phyloP scores from a whole-genome alignment of 495 filamentous ascomycete genomes.

The Penicillium parvum region DNA sequence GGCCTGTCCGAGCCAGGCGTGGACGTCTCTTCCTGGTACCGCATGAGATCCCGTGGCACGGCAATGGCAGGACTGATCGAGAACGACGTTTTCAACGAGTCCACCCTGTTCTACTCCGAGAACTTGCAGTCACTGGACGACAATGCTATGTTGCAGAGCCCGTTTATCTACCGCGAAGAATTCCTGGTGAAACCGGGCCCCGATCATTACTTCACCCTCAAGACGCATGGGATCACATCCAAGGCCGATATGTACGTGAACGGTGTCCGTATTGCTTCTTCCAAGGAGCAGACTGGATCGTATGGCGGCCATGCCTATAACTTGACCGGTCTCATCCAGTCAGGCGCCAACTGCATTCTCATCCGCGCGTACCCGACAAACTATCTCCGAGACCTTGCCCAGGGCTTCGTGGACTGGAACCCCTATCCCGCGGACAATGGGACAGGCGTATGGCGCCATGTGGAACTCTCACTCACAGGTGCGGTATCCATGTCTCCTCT shows the following conservation, averaged over 20 bases:
- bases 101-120: conserved; percentile 54
- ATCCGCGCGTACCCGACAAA: conserved; percentile 54
- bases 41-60: conserved; percentile 47
- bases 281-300: conserved; percentile 48
- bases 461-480: conserved; percentile 56
- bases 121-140: conserved; percentile 43
- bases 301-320: conserved; percentile 55
- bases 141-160: conserved; percentile 43
- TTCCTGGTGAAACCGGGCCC: conserved; percentile 36
- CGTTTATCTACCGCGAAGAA: conserved; percentile 61
- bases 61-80: conserved; percentile 56
- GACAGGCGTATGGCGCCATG: conserved; percentile 59
- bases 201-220: conserved; percentile 47
- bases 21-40: conserved; percentile 51
- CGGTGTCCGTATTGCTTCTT: conserved; percentile 47
- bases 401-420: conserved; percentile 65
- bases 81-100: conserved; percentile 51
- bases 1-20: conserved; percentile 42
- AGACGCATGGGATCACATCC: conserved; percentile 57
- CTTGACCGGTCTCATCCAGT: conserved; percentile 38
- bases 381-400: conserved; percentile 54
- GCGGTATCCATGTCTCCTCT: conserved; percentile 47
- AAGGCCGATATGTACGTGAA: conserved; percentile 60
- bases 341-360: conserved; percentile 46
- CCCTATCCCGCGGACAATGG: conserved; percentile 56